Evolutionary conservation across 2,329 filamentous ascomycete species (phyloP).

Genomic region (Canariomyces notabilis): DNA sequence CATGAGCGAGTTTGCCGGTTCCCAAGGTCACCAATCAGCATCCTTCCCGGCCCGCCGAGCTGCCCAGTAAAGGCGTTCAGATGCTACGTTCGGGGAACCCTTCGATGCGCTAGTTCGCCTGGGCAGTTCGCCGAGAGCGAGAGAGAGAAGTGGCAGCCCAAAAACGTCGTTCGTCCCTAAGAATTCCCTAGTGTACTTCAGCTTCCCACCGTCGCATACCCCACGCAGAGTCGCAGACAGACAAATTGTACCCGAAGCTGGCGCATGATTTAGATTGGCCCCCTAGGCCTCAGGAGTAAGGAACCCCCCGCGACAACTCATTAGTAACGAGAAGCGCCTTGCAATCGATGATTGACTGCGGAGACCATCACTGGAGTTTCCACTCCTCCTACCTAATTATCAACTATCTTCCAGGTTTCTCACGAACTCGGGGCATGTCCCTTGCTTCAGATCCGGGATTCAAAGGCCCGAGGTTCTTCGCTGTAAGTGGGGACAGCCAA

Average conservation of each 20-base stretch:
- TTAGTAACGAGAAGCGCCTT: constrained; percentile 7
- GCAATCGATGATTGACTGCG: background rate
- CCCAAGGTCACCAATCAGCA: constrained; percentile 17
- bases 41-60: constrained; percentile 13
- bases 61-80: constrained; percentile 12
- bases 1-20: background rate
- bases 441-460: too few species aligned
- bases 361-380: too few species aligned
- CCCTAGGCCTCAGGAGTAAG: background rate
- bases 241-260: constrained; percentile 20
- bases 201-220: constrained; percentile 2
- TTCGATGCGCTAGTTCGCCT: constrained; percentile 3
- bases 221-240: constrained; percentile 14
- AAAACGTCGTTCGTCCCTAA: too few species aligned
- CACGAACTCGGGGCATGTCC: too few species aligned
- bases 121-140: constrained; percentile 10
- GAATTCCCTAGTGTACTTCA: background rate
- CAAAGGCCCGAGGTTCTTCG: too few species aligned
- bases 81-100: constrained; percentile 19
- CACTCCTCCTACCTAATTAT: too few species aligned
- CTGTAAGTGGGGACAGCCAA: too few species aligned
- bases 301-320: background rate
- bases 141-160: constrained; percentile 1
- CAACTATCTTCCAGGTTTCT: too few species aligned
- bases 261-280: constrained; percentile 18